Percentiles rank a stretch among this genome's conserved stretches.
Conservation (phyloP, 768 basidiomycete genomes). For the Kwoniella europaea region DNA sequence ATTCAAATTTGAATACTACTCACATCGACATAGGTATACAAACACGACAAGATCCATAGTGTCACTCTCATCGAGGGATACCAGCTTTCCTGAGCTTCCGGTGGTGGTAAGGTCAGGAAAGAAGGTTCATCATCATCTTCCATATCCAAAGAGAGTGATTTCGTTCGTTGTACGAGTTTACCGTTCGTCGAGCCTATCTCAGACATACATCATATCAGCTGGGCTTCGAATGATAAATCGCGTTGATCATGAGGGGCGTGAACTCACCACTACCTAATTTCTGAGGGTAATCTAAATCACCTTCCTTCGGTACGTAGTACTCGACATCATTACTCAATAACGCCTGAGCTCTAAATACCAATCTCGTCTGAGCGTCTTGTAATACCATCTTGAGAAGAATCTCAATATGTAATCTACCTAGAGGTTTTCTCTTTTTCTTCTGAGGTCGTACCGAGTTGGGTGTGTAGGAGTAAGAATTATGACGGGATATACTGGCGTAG, state of each 20-base stretch:
- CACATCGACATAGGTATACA: conserved; percentile 92
- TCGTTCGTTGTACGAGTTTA: conserved; percentile 22
- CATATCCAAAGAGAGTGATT: conserved; percentile 56
- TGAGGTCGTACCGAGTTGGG: conserved; percentile 3
- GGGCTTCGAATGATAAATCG: too few species aligned
- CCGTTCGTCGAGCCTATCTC: background rate
- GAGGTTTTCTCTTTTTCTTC: conserved; percentile 39
- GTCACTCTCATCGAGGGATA: conserved; percentile 87
- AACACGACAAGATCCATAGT: conserved; percentile 85
- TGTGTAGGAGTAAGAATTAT: background rate
- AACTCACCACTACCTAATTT: conserved; percentile 70
- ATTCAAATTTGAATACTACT: conserved; percentile 27
- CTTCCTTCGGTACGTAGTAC: conserved; percentile 74
- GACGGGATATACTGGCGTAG: conserved; percentile 15
- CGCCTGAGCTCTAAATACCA: conserved; percentile 95
- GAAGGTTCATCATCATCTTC: conserved; percentile 60
- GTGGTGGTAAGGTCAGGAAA: conserved; percentile 71
- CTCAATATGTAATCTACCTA: conserved; percentile 74
- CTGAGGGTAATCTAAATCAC: conserved; percentile 85
- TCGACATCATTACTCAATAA: conserved; percentile 86
- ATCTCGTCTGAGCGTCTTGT: conserved; percentile 91
- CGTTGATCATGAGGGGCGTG: background rate
- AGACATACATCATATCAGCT: too few species aligned
- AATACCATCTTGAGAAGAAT: conserved; percentile 84
- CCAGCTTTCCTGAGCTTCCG: conserved; percentile 83